Base-by-base conservation (phyloP, 495 filamentous ascomycete species). In the Neurospora sp. region DNA sequence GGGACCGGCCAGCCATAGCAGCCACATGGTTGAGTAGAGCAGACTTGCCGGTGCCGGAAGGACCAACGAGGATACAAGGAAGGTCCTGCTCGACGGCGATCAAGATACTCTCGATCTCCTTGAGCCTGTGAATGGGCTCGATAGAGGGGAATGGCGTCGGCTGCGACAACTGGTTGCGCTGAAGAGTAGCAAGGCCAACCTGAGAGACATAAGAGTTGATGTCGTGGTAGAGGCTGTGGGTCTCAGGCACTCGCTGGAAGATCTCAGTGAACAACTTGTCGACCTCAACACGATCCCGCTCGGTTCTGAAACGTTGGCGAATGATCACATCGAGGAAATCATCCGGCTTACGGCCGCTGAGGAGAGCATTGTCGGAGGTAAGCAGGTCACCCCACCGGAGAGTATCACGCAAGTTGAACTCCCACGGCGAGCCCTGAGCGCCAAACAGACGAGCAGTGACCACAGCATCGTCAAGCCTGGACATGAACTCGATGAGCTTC, bases 401-500 rank as follows among this genome's bases (percentile, higher is more conserved):
- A 7, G 92, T 93, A 82, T 99, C 96, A 78, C 96, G 90, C 74
- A 99, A 83, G 76, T 99, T 99, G 77, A 99, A 94, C 78, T 99
- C 96, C 96, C 95, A 98, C 3, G 96, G 96, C 11, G 92, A 92
- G 69, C 96, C 96, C 70, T 90, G 84, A n/a, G 88, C 83, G 18
- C 93, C 95, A 76, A 98, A 89, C 41, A 83, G 81, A 66, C 89
- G 88, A 40, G 89, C 85, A 41, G 88, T 83, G 5, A 89, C 85
- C 54, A 97, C 89, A 5, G 91, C 88, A 14, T 85, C 84, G 76
- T 97, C 93, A 5, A 98, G 84, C 14, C 82, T 82, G 38, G 90
- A 91, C n/a, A 98, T 90, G 79, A 97, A 97, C 38, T 85, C 84
- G n/a, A 96, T 91, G 37, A 95, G 82, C 69, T 85, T 88, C 9